Evolutionary conservation across 2,329 filamentous ascomycete genomes (phyloP).

Genomic region (Aspergillus sp.): DNA sequence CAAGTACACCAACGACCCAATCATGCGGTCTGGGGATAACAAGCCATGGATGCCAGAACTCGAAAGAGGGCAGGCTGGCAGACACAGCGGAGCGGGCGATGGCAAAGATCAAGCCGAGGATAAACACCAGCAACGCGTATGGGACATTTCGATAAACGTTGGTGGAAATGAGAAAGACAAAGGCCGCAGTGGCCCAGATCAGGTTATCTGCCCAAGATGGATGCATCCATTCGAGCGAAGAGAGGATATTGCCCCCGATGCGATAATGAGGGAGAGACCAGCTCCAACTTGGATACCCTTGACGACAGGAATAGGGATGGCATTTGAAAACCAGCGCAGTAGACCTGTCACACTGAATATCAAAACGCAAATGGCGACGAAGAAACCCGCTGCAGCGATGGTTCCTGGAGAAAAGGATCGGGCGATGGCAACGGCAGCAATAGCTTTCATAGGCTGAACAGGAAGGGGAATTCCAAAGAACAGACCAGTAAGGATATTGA

Average conservation of each 20-base stretch:
- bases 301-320: conserved; percentile 79
- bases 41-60: conserved; percentile 56
- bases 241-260: conserved; percentile 67
- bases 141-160: conserved; percentile 64
- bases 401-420: conserved; percentile 61
- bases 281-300: conserved; percentile 95
- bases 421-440: conserved; percentile 82
- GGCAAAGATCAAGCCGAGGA: conserved; percentile 64
- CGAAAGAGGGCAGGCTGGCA: conserved; percentile 46
- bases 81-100: conserved; percentile 34
- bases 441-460: conserved; percentile 87
- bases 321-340: conserved; percentile 66
- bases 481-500: conserved; percentile 76
- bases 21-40: conserved; percentile 42
- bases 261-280: conserved; percentile 75
- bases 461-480: conserved; percentile 85
- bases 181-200: conserved; percentile 70
- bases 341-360: conserved; percentile 74
- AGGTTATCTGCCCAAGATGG: conserved; percentile 71
- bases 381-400: conserved; percentile 77
- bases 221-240: conserved; percentile 62
- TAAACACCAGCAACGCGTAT: conserved; percentile 70
- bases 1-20: conserved; percentile 53
- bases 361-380: conserved; percentile 69
- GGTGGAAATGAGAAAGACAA: conserved; percentile 65